These are phyloP conservation scores for Vaucheria bursata DNA, from an alignment of 352 stramenopile species.

Conservation along the genomic window DNA sequence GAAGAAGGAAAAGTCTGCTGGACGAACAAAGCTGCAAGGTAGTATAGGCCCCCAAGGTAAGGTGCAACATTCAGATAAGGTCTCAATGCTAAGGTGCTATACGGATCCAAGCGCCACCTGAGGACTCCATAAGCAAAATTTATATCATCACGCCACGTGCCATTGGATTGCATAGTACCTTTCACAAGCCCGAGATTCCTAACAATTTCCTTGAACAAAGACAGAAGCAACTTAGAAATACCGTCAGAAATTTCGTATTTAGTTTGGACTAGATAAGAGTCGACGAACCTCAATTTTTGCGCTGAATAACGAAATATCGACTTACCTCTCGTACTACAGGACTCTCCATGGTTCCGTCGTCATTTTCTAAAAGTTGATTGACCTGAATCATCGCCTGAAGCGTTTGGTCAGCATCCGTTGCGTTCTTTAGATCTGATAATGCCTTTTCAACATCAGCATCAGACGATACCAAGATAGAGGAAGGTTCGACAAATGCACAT, in stretches of 20 bases:
- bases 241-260: not conserved
- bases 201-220: not conserved
- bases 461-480: not conserved
- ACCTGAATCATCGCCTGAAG: conserved; percentile 43
- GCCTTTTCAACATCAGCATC: conserved; percentile 15
- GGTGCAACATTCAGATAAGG: conserved; percentile 44
- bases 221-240: not conserved
- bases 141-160: conserved; percentile 11
- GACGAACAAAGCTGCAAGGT: conserved; percentile 43
- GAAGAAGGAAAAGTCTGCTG: conserved; percentile 39
- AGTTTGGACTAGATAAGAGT: not conserved
- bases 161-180: not conserved
- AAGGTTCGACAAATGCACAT: not conserved
- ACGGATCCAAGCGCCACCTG: conserved; percentile 39
- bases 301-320: not conserved
- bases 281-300: not conserved
- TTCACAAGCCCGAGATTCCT: not conserved
- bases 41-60: conserved; percentile 42
- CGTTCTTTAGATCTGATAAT: conserved; percentile 22
- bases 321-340: conserved; percentile 35
- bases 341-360: conserved; percentile 39
- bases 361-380: conserved; percentile 33
- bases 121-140: conserved; percentile 33
- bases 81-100: conserved; percentile 40
- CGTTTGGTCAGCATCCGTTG: conserved; percentile 9